These are phyloP conservation scores for Hanseniaspora taiwanica DNA, from an alignment of 805 yeast species.

Conservation along the genomic window DNA sequence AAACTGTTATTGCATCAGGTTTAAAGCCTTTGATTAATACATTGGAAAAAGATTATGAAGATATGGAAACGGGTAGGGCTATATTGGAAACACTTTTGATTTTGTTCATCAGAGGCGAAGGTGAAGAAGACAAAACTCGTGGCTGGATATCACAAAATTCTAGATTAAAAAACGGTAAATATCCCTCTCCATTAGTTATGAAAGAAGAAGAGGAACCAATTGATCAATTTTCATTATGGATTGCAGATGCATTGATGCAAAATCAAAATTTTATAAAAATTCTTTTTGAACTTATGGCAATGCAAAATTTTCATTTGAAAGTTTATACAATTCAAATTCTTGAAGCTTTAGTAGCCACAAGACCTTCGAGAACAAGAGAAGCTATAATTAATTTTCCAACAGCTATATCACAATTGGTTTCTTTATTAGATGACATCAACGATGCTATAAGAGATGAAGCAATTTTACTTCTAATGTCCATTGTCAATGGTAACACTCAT, in stretches of 20 bases:
- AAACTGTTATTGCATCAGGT: slow-evolving; percentile 79
- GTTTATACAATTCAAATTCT: slow-evolving; percentile 74
- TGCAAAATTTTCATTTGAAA: slow-evolving; percentile 60
- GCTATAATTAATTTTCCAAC: slow-evolving; percentile 60
- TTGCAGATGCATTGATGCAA: slow-evolving; percentile 85
- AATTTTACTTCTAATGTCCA: slow-evolving; percentile 66
- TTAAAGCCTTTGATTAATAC: slow-evolving; percentile 59
- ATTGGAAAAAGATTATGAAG: slow-evolving; percentile 51
- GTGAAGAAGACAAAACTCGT: slow-evolving; percentile 50
- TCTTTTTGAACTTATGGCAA: slow-evolving; percentile 27
- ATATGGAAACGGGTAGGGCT: slow-evolving; percentile 61
- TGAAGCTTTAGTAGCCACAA: slow-evolving; percentile 67
- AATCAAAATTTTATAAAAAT: slow-evolving; percentile 21
- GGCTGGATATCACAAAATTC: slow-evolving; percentile 67
- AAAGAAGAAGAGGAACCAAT: slow-evolving; percentile 35
- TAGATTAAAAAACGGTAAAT: slow-evolving; percentile 60
- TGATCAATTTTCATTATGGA: slow-evolving; percentile 88
- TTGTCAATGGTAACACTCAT: slow-evolving; percentile 61
- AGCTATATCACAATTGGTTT: slow-evolving; percentile 65
- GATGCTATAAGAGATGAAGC: slow-evolving; percentile 89
- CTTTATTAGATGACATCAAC: slow-evolving; percentile 44
- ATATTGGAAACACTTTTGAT: slow-evolving; percentile 76
- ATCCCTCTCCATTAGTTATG: slow-evolving; percentile 57
- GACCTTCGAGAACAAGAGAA: slow-evolving; percentile 64
- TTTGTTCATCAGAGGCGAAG: slow-evolving; percentile 59